A percentile compares a stretch with the other conserved stretches of the same genome.
These are phyloP conservation scores for Setomelanomma holmii DNA, from an alignment of 2,329 filamentous ascomycete species.

Conservation along the genomic window DNA sequence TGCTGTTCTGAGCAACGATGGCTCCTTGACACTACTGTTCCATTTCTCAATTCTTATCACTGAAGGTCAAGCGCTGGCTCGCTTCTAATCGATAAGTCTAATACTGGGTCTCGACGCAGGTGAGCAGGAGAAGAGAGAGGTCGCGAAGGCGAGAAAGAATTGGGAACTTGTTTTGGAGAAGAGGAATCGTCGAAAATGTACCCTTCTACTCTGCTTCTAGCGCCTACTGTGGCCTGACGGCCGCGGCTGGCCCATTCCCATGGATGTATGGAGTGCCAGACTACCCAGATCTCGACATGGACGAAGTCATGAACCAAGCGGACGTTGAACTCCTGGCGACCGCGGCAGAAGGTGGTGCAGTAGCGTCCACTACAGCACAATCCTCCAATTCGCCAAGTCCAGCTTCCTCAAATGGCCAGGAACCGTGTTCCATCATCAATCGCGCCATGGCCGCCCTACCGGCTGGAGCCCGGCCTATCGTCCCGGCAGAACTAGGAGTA, in stretches of 20 bases:
- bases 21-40: background rate
- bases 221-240: conserved; percentile 25
- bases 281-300: conserved; percentile 33
- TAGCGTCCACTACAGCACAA: conserved; percentile 18
- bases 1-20: background rate
- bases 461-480: conserved; percentile 31
- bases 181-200: conserved; percentile 22
- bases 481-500: conserved; percentile 44
- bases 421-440: conserved; percentile 44
- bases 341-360: conserved; percentile 22
- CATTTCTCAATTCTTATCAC: conserved; percentile 5
- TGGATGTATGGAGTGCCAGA: conserved; percentile 46
- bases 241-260: conserved; percentile 30
- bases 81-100: conserved; percentile 22
- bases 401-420: conserved; percentile 25
- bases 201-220: conserved; percentile 26
- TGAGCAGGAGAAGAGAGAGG: too few relatives aligned
- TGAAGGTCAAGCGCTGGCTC: conserved; percentile 25
- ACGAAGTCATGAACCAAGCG: conserved; percentile 34
- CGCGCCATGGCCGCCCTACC: conserved; percentile 35
- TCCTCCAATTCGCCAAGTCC: conserved; percentile 20
- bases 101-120: conserved; percentile 1
- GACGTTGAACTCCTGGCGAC: conserved; percentile 24
- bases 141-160: background rate
- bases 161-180: too few relatives aligned